Percentiles rank a stretch among this genome's conserved stretches.
phyloP scores from a whole-genome alignment of 768 basidiomycete genomes.

The Mycena filopes region DNA sequence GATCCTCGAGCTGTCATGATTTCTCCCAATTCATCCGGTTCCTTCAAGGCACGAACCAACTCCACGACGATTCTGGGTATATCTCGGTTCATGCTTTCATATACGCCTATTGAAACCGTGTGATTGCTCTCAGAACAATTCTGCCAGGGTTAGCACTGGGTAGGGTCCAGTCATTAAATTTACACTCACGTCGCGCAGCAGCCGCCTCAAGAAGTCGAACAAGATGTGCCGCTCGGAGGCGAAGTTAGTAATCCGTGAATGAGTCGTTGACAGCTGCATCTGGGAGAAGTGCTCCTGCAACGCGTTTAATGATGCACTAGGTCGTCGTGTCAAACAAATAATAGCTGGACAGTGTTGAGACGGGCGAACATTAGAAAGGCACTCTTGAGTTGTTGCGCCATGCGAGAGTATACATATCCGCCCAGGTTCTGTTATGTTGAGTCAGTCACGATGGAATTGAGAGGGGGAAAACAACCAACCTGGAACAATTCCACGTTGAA shows the following conservation, averaged over 20 bases:
- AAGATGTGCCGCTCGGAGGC: neutral
- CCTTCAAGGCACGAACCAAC: neutral
- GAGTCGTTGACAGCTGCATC: neutral
- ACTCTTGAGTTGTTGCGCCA: too few relatives aligned
- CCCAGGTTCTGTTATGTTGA: neutral
- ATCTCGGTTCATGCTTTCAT: neutral
- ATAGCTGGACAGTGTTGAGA: too few relatives aligned
- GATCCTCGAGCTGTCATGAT: constrained; percentile 5
- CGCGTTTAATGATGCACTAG: neutral
- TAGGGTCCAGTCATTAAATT: too few relatives aligned
- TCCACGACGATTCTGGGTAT: neutral
- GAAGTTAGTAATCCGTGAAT: neutral
- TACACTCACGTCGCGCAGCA: neutral
- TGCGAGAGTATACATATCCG: neutral
- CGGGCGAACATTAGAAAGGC: too few relatives aligned
- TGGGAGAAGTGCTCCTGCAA: too few relatives aligned
- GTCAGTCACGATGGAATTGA: neutral
- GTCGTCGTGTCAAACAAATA: neutral
- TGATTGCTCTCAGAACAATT: constrained; percentile 9
- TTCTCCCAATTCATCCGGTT: neutral
- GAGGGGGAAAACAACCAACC: neutral
- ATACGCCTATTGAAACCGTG: neutral
- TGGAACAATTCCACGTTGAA: neutral
- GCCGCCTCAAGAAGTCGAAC: constrained; percentile 1
- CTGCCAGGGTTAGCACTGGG: neutral